Percentiles rank a stretch among this genome's conserved stretches.
phyloP scores from a whole-genome alignment of 2,329 filamentous ascomycete genomes.

The Penicillium sp. region DNA sequence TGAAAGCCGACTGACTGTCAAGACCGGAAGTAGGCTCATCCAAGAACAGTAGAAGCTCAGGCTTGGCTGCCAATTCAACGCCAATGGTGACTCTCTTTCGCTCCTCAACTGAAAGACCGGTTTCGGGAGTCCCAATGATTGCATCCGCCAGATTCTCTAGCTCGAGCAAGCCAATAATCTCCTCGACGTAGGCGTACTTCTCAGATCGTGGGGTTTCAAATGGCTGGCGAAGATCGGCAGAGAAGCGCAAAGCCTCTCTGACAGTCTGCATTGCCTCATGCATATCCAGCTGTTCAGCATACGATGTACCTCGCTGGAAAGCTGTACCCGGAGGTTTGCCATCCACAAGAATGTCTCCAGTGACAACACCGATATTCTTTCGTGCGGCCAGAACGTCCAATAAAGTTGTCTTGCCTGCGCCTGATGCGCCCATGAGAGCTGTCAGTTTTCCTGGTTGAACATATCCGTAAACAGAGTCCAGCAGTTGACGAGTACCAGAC shows the following conservation, averaged over 20 bases:
- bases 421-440: conserved; percentile 55
- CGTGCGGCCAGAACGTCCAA: conserved; percentile 71
- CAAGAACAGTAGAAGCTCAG: conserved; percentile 62
- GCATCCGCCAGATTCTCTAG: conserved; percentile 67
- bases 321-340: conserved; percentile 57
- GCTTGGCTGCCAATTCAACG: conserved; percentile 39
- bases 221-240: conserved; percentile 63
- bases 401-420: conserved; percentile 83
- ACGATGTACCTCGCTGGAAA: conserved; percentile 65
- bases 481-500: conserved; percentile 45
- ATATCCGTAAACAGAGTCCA: conserved; percentile 51
- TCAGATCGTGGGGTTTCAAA: conserved; percentile 58
- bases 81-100: conserved; percentile 43
- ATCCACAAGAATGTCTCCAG: conserved; percentile 63
- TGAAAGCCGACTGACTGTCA: conserved; percentile 59
- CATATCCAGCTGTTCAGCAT: conserved; percentile 66
- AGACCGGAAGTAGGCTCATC: conserved; percentile 62
- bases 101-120: conserved; percentile 58
- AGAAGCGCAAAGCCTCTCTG: conserved; percentile 66
- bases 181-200: conserved; percentile 66
- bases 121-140: conserved; percentile 62
- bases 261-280: conserved; percentile 64
- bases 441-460: conserved; percentile 52
- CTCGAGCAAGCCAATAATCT: conserved; percentile 64
- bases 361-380: conserved; percentile 65